Evolutionary conservation across 495 filamentous ascomycete species (phyloP).

Genomic region (Podospora sp.): DNA sequence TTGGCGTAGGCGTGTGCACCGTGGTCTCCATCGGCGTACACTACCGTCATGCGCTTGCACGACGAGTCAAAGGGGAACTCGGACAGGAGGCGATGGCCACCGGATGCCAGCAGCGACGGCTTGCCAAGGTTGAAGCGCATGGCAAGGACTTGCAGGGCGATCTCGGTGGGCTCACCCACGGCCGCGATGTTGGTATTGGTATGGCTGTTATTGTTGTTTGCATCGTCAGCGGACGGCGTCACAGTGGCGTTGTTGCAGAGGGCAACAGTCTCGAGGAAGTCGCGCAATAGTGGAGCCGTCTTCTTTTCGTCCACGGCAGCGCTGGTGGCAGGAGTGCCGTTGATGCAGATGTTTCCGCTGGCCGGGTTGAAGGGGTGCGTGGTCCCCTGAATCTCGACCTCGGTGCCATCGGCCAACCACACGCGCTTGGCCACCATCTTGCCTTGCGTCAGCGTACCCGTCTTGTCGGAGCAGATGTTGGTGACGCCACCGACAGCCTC

Average conservation of each 20-base stretch:
- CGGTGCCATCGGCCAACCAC: slow-evolving; percentile 68
- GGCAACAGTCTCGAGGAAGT: slow-evolving; percentile 33
- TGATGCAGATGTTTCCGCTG: slow-evolving; percentile 31
- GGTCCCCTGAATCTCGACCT: slow-evolving; percentile 58
- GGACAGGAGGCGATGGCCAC: slow-evolving; percentile 50
- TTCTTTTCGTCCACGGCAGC: slow-evolving; percentile 20
- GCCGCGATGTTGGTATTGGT: slow-evolving; percentile 49
- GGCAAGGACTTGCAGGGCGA: slow-evolving; percentile 78
- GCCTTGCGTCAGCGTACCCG: slow-evolving; percentile 77
- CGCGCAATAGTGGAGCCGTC: slow-evolving; percentile 17
- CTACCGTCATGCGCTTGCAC: slow-evolving; percentile 82
- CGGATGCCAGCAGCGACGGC: slow-evolving; percentile 53
- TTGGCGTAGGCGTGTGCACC: slow-evolving; percentile 66
- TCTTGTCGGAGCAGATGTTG: slow-evolving; percentile 89
- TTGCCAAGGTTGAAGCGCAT: slow-evolving; percentile 68
- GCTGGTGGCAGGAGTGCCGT: slow-evolving; percentile 11
- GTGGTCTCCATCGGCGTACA: slow-evolving; percentile 51
- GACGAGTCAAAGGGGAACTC: slow-evolving; percentile 81
- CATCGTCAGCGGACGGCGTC: background rate
- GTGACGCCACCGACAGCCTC: slow-evolving; percentile 84
- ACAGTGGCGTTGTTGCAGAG: slow-evolving; percentile 52
- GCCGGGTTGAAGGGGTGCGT: slow-evolving; percentile 51
- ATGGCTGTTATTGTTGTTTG: background rate
- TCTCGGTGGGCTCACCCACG: slow-evolving; percentile 82
- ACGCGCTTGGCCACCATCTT: slow-evolving; percentile 75